Evolutionary conservation across 495 filamentous ascomycete species (phyloP), one percentile per base, ranked within the genome.

Genomic region (Penicillium bialowiezense): DNA sequence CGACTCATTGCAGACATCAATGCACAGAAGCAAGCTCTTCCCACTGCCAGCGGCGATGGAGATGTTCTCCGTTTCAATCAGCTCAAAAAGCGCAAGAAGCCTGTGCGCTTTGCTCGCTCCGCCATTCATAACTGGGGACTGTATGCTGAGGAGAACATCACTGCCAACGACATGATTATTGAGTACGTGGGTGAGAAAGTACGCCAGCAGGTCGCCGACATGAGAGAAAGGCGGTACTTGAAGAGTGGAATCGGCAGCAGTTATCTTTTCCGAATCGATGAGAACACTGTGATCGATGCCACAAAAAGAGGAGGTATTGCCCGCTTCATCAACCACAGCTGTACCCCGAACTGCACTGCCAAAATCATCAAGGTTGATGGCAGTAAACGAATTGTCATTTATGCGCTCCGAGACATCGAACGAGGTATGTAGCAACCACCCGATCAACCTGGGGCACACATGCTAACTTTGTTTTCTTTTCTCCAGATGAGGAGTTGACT

Each of bases 361-460:
- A 99, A 99, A 71, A 99, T 99, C 68, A 99, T 99, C 74, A 95
- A 93, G 69, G 95, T 97, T 24, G 93, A 99, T 65, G 93, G 95
- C n/a, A 96, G 87, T 67, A 97, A 96, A 75, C 80, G 93, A 28
- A 99, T 99, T 63, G 95, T 97, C 62, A 99, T 99, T 65, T 99
- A 97, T 71, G 93, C 93, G 13, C 74, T 97, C 56, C 79, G 91
- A 62, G 92, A 97, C 68, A 99, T 97, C 67, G 83, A 84, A 59
- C 83, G 90, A 76, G 90, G 93, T 96, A 80, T 77, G 91, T 84
- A 1, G 13, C 9, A 39, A n/a, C 18, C 12, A 38, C 0, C 10
- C 4, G 21, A 12, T n/a, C n/a, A n/a, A n/a, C n/a, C n/a, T n/a
- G n/a, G n/a, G n/a, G n/a, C n/a, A n/a, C n/a, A n/a, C n/a, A n/a